Evolutionary conservation across 352 stramenopile genomes (phyloP).

Genomic region (Lagenidium sp.): DNA sequence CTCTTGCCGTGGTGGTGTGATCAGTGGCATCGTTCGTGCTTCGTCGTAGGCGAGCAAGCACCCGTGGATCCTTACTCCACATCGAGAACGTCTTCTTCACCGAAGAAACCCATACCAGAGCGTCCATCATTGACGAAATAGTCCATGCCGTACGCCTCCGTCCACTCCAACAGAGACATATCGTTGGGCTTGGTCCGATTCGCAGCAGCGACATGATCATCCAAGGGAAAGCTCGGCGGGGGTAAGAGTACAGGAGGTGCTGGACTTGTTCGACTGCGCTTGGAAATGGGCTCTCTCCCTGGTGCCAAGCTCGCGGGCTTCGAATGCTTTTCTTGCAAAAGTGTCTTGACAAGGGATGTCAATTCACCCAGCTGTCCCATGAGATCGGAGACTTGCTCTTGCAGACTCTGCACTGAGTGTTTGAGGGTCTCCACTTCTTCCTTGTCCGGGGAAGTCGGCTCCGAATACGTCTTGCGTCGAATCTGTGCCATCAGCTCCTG

Average conservation of each 20-base stretch:
- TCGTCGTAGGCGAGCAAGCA: conserved; percentile 42
- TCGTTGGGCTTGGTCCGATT: conserved; percentile 48
- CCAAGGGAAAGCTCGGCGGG: conserved; percentile 12
- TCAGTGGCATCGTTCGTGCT: neutral
- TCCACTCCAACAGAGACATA: conserved; percentile 72
- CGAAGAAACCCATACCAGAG: conserved; percentile 38
- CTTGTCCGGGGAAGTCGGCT: conserved; percentile 61
- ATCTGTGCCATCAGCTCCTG: conserved; percentile 85
- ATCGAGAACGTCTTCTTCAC: conserved; percentile 27
- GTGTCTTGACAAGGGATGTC: conserved; percentile 60
- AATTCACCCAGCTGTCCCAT: conserved; percentile 72
- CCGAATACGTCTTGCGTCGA: conserved; percentile 82
- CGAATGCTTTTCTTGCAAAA: conserved; percentile 47
- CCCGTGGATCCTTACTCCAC: too few relatives aligned
- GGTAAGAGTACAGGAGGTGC: conserved; percentile 5
- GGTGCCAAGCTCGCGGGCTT: neutral
- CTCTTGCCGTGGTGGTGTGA: neutral
- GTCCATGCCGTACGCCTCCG: conserved; percentile 70
- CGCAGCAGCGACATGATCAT: conserved; percentile 19
- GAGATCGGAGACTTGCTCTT: conserved; percentile 63
- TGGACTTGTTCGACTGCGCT: conserved; percentile 28
- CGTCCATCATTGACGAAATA: conserved; percentile 63
- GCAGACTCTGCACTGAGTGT: conserved; percentile 59
- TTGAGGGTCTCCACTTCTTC: conserved; percentile 75
- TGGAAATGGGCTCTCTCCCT: conserved; percentile 16